phyloP scores from a whole-genome alignment of 352 stramenopile genomes.

The Pythium phragmiticola region DNA sequence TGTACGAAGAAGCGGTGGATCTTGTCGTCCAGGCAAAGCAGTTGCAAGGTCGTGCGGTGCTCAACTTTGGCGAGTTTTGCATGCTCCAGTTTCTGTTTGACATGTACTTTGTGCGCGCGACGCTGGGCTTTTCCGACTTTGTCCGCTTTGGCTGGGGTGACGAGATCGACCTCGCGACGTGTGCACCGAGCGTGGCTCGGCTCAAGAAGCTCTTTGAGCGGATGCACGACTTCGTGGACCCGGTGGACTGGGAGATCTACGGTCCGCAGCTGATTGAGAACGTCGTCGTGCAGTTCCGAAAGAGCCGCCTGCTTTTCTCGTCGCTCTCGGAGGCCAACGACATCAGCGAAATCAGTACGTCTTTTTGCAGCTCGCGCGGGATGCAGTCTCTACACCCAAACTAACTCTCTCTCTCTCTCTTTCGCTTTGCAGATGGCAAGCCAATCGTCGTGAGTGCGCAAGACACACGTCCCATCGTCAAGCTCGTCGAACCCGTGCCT shows the following conservation, averaged over 20 bases:
- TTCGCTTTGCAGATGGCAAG: slow-evolving; percentile 57
- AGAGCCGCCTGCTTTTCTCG: slow-evolving; percentile 83
- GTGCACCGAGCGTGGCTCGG: slow-evolving; percentile 48
- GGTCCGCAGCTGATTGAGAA: slow-evolving; percentile 84
- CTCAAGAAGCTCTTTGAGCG: slow-evolving; percentile 68
- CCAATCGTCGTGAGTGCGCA: slow-evolving; percentile 63
- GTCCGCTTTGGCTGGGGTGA: slow-evolving; percentile 88
- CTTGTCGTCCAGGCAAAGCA: slow-evolving; percentile 55
- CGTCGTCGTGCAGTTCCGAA: slow-evolving; percentile 84
- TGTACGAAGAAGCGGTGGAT: slow-evolving; percentile 67
- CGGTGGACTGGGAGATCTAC: slow-evolving; percentile 89
- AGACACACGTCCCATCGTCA: slow-evolving; percentile 62
- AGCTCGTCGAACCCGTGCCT: slow-evolving; percentile 71
- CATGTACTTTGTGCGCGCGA: slow-evolving; percentile 88
- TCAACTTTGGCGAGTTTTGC: slow-evolving; percentile 86
- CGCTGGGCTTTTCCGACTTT: slow-evolving; percentile 83
- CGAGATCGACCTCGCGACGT: slow-evolving; percentile 59
- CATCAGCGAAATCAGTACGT: slow-evolving; percentile 85
- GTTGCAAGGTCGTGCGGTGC: slow-evolving; percentile 40
- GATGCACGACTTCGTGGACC: slow-evolving; percentile 84
- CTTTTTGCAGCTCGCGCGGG: neutral
- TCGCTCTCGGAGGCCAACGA: slow-evolving; percentile 80
- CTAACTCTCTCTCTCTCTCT: neutral
- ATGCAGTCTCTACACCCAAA: neutral
- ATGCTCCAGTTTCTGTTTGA: slow-evolving; percentile 88